Base-by-base conservation (phyloP, 345 rosid genomes). In the Capsella bursapastoris region DNA sequence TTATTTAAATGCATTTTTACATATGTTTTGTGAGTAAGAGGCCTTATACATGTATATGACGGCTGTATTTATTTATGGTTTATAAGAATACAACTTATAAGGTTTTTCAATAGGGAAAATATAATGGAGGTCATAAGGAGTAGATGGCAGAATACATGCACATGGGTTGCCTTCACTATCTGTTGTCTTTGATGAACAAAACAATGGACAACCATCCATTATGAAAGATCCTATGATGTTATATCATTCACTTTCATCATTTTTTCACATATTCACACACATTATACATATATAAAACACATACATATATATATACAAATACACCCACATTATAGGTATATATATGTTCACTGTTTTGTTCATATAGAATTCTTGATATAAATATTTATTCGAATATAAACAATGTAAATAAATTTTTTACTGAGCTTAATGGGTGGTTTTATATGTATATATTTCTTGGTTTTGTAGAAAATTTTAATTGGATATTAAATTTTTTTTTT, bases 131-230 rank as follows among this genome's bases (percentile, higher is more conserved):
- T 66, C 60, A 70, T 38, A 8, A 8, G 41, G 41, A 3, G 11
- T 8, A 64, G 76, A 50, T 66, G 80, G 66, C 72, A 70, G 62
- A 64, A 38, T 70, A 16, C 67, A 71, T 71, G 72, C 80, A 77
- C 80, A 77, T 77, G 80, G 72, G 68, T 65, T 71, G 80, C 80
- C 48, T 65, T 71, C 68, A 50, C 15, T 49, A 51, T 65, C 68
- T 25, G 77, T 71, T 71, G 80, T 65, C 80, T 58, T 65, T 35
- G 77, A 65, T 71, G 80, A 77, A 65, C 64, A 64, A 71, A 77
- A 77, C 72, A 77, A 71, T 66, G 72, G 41, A 50, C 62, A 63
- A 71, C 49, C 66, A 64, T 34, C 58, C 63, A 22, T 22, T 71
- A 14, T 55, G 63, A 48, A 57, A 57, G 59, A 77, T 57, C 62